Evolutionary conservation across 140 eudicot species (phyloP), one percentile per base, ranked within the genome.

Genomic region (Bidens hawaiensis): DNA sequence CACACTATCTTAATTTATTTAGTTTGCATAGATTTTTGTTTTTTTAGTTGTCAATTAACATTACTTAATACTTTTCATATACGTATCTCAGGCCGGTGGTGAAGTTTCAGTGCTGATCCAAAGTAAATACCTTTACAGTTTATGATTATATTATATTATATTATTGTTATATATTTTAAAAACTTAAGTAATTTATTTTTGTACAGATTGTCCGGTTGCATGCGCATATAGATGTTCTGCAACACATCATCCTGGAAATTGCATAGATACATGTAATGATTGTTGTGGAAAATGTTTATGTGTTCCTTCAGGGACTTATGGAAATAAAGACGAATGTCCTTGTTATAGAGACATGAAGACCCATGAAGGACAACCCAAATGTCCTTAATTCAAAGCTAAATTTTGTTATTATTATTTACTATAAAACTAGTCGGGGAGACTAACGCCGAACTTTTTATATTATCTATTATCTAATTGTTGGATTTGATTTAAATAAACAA

Each of bases 271-370:
- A 33, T 76, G 81, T 26, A 3, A 4, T 27, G 53, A 62, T 18
- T 76, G 81, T 69, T 76, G 81, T n/a, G 10, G 69, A 5, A 54
- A 36, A 41, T 76, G 81, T 26, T 36, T 62, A 22, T 76, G 81
- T 47, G 81, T 76, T 45, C 76, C 81, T 31, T 76, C 81, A 0
- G 76, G 81, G 6, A 69, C 76, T 23, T 0, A 17, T 56, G 81
- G 76, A 4, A 53, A 76, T 54, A 70, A 70, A 48, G 69, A 76
- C 1, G 81, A 76, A 43, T 76, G 81, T 31, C 77, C 81, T 1
- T 76, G 81, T 21, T 76, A 76, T 48, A 47, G 70, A 21, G 64
- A 76, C 22, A 28, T 58, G 64, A 64, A 47, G 24, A 76, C 81
- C 17, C 5, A 69, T 17, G 4, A 55, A 0, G 81, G 81, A 16